A percentile compares a stretch with the other conserved stretches of the same genome.
Evolutionary conservation across 208 protist genomes (phyloP).

Genomic region (Leishmania lainsoni): DNA sequence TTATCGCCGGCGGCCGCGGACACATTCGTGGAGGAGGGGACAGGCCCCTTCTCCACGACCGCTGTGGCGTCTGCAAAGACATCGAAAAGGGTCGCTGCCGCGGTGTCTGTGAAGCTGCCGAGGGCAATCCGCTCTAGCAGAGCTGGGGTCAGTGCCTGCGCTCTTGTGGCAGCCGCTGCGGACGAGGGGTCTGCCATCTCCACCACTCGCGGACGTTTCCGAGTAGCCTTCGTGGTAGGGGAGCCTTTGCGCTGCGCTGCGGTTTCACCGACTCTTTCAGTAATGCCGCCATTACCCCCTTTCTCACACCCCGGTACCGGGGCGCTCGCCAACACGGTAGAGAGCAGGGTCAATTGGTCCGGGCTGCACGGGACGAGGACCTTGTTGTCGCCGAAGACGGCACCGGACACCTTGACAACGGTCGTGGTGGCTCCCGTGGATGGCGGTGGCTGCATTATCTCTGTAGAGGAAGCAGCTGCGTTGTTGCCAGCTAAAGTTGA

Average conservation of each 20-base stretch:
- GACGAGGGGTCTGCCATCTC: not conserved
- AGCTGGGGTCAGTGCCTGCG: slow-evolving; percentile 26
- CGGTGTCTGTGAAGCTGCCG: slow-evolving; percentile 64
- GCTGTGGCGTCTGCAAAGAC: slow-evolving; percentile 32
- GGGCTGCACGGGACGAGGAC: slow-evolving; percentile 58
- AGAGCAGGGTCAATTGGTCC: slow-evolving; percentile 60
- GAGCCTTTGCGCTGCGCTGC: not conserved
- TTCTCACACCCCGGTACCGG: not conserved
- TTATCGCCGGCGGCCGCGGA: not conserved
- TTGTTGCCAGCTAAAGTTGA: not conserved
- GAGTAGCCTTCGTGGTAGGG: not conserved
- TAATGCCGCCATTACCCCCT: not conserved
- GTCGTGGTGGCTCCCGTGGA: slow-evolving; percentile 1
- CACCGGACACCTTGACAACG: slow-evolving; percentile 39
- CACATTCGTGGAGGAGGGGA: not conserved
- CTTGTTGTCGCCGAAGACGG: slow-evolving; percentile 52
- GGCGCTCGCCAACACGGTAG: slow-evolving; percentile 34
- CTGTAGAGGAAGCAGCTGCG: not conserved
- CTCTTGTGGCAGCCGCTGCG: not conserved
- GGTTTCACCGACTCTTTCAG: not conserved
- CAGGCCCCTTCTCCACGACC: slow-evolving; percentile 1
- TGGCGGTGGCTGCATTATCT: not conserved
- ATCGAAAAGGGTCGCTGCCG: slow-evolving; percentile 41
- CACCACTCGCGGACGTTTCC: slow-evolving; percentile 13
- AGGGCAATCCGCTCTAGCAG: slow-evolving; percentile 67